Evolutionary conservation across 768 basidiomycete genomes (phyloP).

Genomic region (Agaricus blazei): DNA sequence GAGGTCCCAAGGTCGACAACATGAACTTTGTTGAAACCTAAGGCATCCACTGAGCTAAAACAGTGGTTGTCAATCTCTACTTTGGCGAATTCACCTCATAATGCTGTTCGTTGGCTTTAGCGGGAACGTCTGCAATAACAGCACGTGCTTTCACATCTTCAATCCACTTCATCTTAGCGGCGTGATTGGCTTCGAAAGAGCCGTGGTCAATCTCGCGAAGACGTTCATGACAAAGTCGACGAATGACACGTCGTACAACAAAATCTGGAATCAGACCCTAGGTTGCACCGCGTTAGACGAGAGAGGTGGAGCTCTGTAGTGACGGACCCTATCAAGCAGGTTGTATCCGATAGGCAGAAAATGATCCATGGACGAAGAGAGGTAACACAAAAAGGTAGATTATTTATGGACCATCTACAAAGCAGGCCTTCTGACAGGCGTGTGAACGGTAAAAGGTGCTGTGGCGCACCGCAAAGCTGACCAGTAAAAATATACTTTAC

Average conservation of each 20-base stretch:
- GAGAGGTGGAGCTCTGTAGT: too few species aligned
- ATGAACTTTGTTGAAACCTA: constrained; percentile 61
- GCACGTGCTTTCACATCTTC: constrained; percentile 43
- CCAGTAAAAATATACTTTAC: constrained; percentile 2
- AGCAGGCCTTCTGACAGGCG: neutral
- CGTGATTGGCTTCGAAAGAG: constrained; percentile 55
- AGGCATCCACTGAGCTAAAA: too few species aligned
- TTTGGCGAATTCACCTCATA: constrained; percentile 48
- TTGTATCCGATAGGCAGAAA: constrained; percentile 33
- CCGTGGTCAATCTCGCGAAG: constrained; percentile 58
- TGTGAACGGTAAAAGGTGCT: neutral
- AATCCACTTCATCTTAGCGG: constrained; percentile 64
- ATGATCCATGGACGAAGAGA: constrained; percentile 13
- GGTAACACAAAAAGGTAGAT: neutral
- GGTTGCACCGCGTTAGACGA: neutral
- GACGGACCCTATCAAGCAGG: constrained; percentile 20
- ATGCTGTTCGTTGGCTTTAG: constrained; percentile 72
- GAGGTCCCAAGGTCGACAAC: constrained; percentile 57
- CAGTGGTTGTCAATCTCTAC: too few species aligned
- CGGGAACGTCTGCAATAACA: constrained; percentile 56
- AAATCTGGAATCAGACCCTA: constrained; percentile 64
- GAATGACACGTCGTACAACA: constrained; percentile 29
- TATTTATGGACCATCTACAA: too few species aligned
- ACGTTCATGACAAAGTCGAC: constrained; percentile 43
- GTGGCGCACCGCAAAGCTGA: neutral